phyloP scores from a whole-genome alignment of 163 green algal genomes.

The Picocystis sp. region DNA sequence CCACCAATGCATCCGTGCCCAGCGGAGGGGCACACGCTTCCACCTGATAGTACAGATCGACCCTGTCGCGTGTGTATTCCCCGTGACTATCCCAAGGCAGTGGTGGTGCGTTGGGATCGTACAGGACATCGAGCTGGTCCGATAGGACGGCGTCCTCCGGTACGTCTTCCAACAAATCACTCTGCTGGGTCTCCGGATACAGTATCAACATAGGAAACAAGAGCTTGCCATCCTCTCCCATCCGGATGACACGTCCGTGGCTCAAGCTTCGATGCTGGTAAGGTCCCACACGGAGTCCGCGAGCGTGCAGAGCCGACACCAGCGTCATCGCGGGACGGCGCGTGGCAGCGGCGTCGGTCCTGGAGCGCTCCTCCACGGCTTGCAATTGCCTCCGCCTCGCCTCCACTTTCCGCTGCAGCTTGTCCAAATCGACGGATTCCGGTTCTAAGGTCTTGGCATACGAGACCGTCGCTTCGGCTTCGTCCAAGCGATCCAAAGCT shows the following conservation, averaged over 20 bases:
- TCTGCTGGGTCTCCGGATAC: constrained; percentile 11
- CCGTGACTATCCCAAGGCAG: constrained; percentile 53
- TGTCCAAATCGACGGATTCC: constrained; percentile 17
- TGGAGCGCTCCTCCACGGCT: too few species aligned
- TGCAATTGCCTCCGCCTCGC: too few species aligned
- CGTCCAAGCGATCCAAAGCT: constrained; percentile 21
- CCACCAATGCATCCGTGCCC: too few species aligned
- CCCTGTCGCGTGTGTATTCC: constrained; percentile 37
- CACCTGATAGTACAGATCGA: constrained; percentile 69
- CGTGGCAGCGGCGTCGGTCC: too few species aligned
- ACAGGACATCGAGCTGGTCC: constrained; percentile 39
- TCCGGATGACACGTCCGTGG: too few species aligned
- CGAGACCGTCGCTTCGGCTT: constrained; percentile 14
- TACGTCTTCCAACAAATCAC: constrained; percentile 15
- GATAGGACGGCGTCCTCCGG: constrained; percentile 6
- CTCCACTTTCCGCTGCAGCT: constrained; percentile 2
- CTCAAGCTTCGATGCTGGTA: too few species aligned
- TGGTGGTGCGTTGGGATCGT: constrained; percentile 37
- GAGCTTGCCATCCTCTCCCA: constrained; percentile 11
- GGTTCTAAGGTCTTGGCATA: constrained; percentile 18
- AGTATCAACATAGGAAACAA: constrained; percentile 21
- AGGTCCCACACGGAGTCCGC: too few species aligned
- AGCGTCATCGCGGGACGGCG: too few species aligned
- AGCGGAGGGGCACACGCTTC: too few species aligned
- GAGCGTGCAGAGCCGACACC: too few species aligned